Evolutionary conservation across 306 rosid species (phyloP), one percentile per base, ranked within the genome.

Genomic region (Prunus dulcis): DNA sequence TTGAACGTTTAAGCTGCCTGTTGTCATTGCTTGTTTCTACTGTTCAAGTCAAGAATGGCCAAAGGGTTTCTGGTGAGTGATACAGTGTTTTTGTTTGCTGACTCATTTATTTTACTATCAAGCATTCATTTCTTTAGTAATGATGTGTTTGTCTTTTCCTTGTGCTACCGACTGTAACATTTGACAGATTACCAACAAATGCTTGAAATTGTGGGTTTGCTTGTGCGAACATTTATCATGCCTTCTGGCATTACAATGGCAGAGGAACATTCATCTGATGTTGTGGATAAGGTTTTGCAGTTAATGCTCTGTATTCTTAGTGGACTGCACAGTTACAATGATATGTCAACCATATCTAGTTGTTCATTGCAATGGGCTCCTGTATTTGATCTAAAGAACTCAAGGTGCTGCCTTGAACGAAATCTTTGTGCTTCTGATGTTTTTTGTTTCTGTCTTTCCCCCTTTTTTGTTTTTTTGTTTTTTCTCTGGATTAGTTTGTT

Each of bases 321-420:
- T 50, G 97, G 97, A 73, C 87, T 94, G 70, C 83, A 82, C 81
- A 69, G 61, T 81, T 69, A 28, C 74, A 71, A 65, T 77, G 80
- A 83, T 58, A 51, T 76, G 73, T 77, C 89, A 53, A 64, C 81
- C 41, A 85, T 94, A 82, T 82, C 88, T 18, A 76, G 70, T 55
- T 92, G 96, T 83, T 91, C 95, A 38, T 46, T 86, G 83, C 87
- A 79, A 52, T 94, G 97, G 98, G 85, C 91, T 82, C 89, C 93
- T 19, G 79, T 90, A 75, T 94, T 94, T 80, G 83, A 74, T 70
- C 78, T 82, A 53, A 82, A 50, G 73, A 82, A 80, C 77, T 67
- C 82, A 49, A 87, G 97, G 98, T 94, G 84, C 80, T 79, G 72
- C 62, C 72, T 69, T 13, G 14, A 73, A 51, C 53, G 27, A 60